These are phyloP conservation scores for Kazachstania martiniae DNA, from an alignment of 805 yeast species.

Conservation along the genomic window DNA sequence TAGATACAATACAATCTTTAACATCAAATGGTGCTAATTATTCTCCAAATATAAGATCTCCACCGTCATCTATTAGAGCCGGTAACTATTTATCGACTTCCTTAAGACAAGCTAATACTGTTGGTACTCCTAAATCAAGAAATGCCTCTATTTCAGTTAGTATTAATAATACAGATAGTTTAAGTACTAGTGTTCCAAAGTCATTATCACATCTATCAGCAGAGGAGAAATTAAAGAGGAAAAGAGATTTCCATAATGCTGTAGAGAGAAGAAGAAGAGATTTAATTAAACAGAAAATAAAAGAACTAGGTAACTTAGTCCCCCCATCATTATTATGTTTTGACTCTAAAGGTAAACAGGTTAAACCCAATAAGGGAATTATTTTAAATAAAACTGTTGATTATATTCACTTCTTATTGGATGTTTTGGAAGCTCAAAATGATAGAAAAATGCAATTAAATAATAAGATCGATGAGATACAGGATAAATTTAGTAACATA, in stretches of 20 bases:
- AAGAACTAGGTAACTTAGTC: constrained; percentile 68
- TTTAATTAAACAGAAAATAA: constrained; percentile 77
- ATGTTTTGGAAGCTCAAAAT: constrained; percentile 49
- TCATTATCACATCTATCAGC: constrained; percentile 12
- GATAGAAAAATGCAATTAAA: constrained; percentile 34
- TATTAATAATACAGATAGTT: background rate
- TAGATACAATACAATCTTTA: constrained; percentile 8
- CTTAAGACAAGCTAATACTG: constrained; percentile 15
- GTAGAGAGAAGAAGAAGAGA: constrained; percentile 90
- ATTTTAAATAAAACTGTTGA: constrained; percentile 71
- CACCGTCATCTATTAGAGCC: constrained; percentile 19
- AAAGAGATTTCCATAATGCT: constrained; percentile 87
- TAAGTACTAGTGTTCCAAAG: constrained; percentile 13
- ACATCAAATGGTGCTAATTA: constrained; percentile 2
- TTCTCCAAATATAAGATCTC: constrained; percentile 17
- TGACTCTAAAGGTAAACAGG: constrained; percentile 42
- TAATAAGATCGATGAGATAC: constrained; percentile 29
- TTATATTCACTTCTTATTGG: constrained; percentile 56
- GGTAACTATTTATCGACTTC: constrained; percentile 23
- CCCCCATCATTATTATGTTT: constrained; percentile 61
- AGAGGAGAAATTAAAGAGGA: constrained; percentile 63
- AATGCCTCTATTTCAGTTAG: constrained; percentile 18
- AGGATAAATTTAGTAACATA: constrained; percentile 6
- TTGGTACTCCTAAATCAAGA: constrained; percentile 22
- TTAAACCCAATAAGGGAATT: constrained; percentile 74